Percentiles rank a stretch among this genome's conserved stretches.
Conservation (phyloP, 2,329 filamentous ascomycete genomes). For the Colletotrichum sidae region DNA sequence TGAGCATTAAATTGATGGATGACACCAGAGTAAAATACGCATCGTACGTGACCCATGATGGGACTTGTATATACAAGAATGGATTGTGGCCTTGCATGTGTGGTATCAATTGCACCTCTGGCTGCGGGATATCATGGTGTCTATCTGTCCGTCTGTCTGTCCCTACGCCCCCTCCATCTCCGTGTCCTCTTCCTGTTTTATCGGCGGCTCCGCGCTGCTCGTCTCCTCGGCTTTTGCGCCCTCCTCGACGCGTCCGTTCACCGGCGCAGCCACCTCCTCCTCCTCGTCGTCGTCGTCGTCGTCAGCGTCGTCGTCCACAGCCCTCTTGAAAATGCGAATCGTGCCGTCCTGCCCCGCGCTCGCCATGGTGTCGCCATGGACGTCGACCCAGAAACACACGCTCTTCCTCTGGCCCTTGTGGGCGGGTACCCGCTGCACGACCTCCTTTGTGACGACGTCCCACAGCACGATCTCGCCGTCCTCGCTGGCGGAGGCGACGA, state of each 20-base stretch:
- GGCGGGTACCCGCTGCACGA: slow-evolving; percentile 74
- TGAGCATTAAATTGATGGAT: not conserved
- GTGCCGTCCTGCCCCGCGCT: slow-evolving; percentile 67
- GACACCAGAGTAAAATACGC: not conserved
- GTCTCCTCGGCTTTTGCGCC: not conserved
- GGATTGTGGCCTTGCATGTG: not conserved
- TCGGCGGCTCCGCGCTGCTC: slow-evolving; percentile 30
- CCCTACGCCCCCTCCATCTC: slow-evolving; percentile 32
- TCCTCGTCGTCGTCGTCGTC: slow-evolving; percentile 1
- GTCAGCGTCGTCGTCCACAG: not conserved
- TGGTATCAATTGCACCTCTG: not conserved
- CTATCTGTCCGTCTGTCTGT: not conserved
- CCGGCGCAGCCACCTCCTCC: not conserved
- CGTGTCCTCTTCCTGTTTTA: slow-evolving; percentile 38
- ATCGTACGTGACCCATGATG: not conserved
- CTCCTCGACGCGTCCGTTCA: slow-evolving; percentile 12
- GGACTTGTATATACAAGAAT: too few relatives aligned
- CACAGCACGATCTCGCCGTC: slow-evolving; percentile 88
- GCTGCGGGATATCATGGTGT: too few relatives aligned
- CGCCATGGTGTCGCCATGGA: slow-evolving; percentile 66
- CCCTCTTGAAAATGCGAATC: slow-evolving; percentile 61
- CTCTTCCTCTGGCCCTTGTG: slow-evolving; percentile 58
- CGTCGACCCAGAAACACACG: slow-evolving; percentile 75
- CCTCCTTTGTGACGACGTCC: slow-evolving; percentile 88
- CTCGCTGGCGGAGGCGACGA: slow-evolving; percentile 87